Percentiles rank a stretch among this genome's conserved stretches.
phyloP scores from a whole-genome alignment of 1,284 basidiomycete genomes.

The Naganishia albida region DNA sequence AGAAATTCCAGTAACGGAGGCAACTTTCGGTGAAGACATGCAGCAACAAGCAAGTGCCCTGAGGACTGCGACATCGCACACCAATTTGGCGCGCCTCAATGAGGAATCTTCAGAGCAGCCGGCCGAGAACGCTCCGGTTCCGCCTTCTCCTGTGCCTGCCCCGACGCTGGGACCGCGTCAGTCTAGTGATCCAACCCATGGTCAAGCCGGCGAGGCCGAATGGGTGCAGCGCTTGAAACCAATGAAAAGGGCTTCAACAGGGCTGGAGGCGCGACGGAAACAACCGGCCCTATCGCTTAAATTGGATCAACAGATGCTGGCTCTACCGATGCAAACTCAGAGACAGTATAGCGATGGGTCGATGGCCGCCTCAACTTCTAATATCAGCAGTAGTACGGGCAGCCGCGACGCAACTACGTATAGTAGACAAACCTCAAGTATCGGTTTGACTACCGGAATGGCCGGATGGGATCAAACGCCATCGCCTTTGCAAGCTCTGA shows the following conservation, averaged over 20 bases:
- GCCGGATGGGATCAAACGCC: constrained; percentile 51
- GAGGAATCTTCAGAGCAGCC: neutral
- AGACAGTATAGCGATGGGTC: constrained; percentile 27
- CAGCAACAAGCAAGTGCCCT: neutral
- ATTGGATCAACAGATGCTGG: constrained; percentile 45
- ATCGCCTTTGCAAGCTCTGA: constrained; percentile 38
- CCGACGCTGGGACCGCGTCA: constrained; percentile 2
- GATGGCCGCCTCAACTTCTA: constrained; percentile 9
- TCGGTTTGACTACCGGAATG: constrained; percentile 43
- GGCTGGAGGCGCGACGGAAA: constrained; percentile 47
- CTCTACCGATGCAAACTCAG: constrained; percentile 12
- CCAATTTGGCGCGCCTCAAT: constrained; percentile 12
- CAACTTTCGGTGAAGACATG: neutral
- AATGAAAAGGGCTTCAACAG: constrained; percentile 20
- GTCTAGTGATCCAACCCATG: constrained; percentile 9
- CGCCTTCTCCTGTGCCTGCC: neutral
- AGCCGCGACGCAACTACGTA: constrained; percentile 1
- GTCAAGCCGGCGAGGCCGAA: neutral
- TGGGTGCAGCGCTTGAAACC: neutral
- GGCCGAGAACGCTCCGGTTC: neutral
- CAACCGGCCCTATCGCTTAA: constrained; percentile 52
- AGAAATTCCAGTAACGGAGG: neutral
- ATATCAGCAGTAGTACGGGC: constrained; percentile 8
- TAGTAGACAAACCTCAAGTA: constrained; percentile 26
- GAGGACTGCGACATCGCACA: constrained; percentile 27